A percentile compares a stretch with the other conserved stretches of the same genome.
Evolutionary conservation across 257 asterid genomes (phyloP).

Genomic region (Lantana camara): DNA sequence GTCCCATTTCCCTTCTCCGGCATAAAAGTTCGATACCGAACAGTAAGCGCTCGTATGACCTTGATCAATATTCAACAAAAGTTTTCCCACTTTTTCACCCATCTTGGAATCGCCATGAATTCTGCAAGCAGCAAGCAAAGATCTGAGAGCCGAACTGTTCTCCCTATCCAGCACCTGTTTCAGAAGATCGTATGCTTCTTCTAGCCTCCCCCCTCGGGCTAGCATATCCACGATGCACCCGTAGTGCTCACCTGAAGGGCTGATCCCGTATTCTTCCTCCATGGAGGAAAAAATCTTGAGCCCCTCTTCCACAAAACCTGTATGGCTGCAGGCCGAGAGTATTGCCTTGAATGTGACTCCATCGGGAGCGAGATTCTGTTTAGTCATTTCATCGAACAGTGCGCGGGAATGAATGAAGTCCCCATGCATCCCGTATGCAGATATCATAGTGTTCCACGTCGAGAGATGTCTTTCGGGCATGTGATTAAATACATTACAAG

Average conservation of each 20-base stretch:
- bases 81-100: no score
- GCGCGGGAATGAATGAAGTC: constrained; percentile 40
- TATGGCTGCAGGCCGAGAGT: constrained; percentile 68
- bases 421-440: constrained; percentile 67
- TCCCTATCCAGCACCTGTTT: constrained; percentile 27
- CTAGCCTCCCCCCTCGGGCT: constrained; percentile 59
- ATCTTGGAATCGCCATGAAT: constrained; percentile 50
- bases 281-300: constrained; percentile 40
- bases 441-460: constrained; percentile 63
- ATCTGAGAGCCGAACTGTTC: constrained; percentile 44
- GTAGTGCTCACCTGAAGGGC: constrained; percentile 62
- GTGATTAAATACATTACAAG: constrained; percentile 42
- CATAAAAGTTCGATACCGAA: neutral
- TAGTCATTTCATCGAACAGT: constrained; percentile 44
- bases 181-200: constrained; percentile 49
- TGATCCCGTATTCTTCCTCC: constrained; percentile 44
- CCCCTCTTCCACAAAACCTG: constrained; percentile 51
- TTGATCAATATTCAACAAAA: no score
- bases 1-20: neutral
- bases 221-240: constrained; percentile 63
- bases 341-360: constrained; percentile 52
- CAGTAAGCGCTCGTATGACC: no score
- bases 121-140: constrained; percentile 59
- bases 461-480: constrained; percentile 39
- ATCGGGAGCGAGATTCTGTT: constrained; percentile 38